These are phyloP conservation scores for Fusarium gaditjirri DNA, from an alignment of 2,329 filamentous ascomycete species.

Conservation along the genomic window DNA sequence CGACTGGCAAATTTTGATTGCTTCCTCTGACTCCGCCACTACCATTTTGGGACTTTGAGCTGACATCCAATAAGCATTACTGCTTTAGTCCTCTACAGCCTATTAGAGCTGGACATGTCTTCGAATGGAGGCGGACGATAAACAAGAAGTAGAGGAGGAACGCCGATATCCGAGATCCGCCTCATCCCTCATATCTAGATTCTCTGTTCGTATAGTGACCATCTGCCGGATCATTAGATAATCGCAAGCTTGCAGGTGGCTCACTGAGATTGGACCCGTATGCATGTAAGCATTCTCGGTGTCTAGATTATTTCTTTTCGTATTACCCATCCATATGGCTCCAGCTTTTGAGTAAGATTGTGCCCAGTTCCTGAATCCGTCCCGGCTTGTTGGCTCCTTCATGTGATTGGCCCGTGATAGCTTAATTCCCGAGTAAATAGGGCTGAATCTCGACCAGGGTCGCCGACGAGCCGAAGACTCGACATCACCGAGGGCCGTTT, in stretches of 20 bases:
- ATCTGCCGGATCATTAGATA: neutral
- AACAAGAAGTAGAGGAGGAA: neutral
- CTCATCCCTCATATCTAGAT: neutral
- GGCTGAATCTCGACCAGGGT: conserved; percentile 23
- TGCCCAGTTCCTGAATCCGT: neutral
- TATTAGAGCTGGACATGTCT: neutral
- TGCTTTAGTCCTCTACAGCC: neutral
- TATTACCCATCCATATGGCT: neutral
- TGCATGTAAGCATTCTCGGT: neutral
- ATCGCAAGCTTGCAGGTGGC: neutral
- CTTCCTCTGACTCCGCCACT: neutral
- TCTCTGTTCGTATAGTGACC: neutral
- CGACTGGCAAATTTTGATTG: neutral
- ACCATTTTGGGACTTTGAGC: neutral
- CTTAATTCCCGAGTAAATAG: conserved; percentile 4
- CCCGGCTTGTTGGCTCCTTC: neutral
- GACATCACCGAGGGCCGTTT: neutral
- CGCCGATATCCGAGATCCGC: neutral
- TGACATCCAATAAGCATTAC: neutral
- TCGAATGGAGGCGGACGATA: neutral
- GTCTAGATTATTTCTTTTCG: neutral
- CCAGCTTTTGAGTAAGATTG: neutral
- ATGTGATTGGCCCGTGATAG: neutral
- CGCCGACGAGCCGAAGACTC: conserved; percentile 16
- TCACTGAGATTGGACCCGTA: neutral